These are phyloP conservation scores for Cicer pinnatifidum DNA, from an alignment of 306 rosid species.

Conservation along the genomic window DNA sequence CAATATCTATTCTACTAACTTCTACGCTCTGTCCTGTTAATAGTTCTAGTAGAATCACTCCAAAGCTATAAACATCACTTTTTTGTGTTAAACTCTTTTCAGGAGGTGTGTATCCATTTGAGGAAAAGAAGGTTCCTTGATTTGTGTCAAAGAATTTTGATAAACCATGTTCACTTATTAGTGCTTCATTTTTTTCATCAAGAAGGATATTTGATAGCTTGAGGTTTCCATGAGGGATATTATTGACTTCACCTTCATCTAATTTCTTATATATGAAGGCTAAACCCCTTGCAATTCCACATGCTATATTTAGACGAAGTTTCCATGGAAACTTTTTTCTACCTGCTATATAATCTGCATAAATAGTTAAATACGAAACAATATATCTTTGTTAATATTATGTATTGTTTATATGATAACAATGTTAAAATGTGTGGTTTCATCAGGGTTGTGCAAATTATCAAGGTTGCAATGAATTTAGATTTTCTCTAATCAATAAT, in stretches of 20 bases:
- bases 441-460: slow-evolving; percentile 12
- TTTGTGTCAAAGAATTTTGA: slow-evolving; percentile 59
- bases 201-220: slow-evolving; percentile 80
- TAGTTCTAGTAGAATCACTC: slow-evolving; percentile 65
- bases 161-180: slow-evolving; percentile 73
- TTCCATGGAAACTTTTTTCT: slow-evolving; percentile 68
- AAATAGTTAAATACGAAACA: no score
- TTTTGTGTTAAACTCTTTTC: slow-evolving; percentile 65
- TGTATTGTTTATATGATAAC: neutral
- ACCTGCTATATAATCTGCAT: slow-evolving; percentile 60
- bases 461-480: neutral
- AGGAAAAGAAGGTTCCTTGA: slow-evolving; percentile 43
- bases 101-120: slow-evolving; percentile 67
- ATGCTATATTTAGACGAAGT: slow-evolving; percentile 62
- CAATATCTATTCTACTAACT: slow-evolving; percentile 61
- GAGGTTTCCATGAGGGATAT: slow-evolving; percentile 74
- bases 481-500: neutral
- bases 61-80: slow-evolving; percentile 70
- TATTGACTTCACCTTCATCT: slow-evolving; percentile 39
- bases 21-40: slow-evolving; percentile 71
- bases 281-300: slow-evolving; percentile 70
- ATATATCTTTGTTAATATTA: neutral
- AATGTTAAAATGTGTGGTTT: slow-evolving; percentile 1
- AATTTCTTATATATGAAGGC: slow-evolving; percentile 55
- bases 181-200: slow-evolving; percentile 56